These are phyloP conservation scores for Cladosporium sp. DNA, from an alignment of 2,329 filamentous ascomycete genomes.

Conservation along the genomic window DNA sequence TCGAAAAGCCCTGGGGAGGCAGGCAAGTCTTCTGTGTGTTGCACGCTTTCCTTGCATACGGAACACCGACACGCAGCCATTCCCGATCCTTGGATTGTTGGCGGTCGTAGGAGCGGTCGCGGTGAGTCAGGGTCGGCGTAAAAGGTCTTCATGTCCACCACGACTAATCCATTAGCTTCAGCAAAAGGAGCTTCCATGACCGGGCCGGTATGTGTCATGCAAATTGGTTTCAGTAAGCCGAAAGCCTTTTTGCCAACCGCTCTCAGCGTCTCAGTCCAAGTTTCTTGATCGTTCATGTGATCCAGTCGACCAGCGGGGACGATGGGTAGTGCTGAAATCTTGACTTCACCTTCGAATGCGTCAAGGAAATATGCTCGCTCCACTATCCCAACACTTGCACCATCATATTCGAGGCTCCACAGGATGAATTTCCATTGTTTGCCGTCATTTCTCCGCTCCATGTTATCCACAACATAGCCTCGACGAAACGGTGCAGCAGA, in stretches of 20 bases:
- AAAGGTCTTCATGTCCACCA: conserved; percentile 15
- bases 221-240: background rate
- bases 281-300: background rate
- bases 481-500: background rate
- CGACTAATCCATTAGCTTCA: conserved; percentile 13
- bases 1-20: too few relatives aligned
- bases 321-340: background rate
- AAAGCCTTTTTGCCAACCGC: background rate
- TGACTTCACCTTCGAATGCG: background rate
- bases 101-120: background rate
- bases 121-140: background rate
- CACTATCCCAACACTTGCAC: background rate
- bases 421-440: background rate
- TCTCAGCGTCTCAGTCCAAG: background rate
- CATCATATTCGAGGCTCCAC: background rate
- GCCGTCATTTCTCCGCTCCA: background rate
- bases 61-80: background rate
- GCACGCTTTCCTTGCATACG: background rate
- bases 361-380: background rate
- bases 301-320: background rate
- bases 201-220: conserved; percentile 12
- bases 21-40: too few relatives aligned
- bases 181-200: conserved; percentile 13
- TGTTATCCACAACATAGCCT: background rate
- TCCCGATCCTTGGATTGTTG: background rate